Evolutionary conservation across 306 rosid species (phyloP).

Genomic region (Calophaca sinica): DNA sequence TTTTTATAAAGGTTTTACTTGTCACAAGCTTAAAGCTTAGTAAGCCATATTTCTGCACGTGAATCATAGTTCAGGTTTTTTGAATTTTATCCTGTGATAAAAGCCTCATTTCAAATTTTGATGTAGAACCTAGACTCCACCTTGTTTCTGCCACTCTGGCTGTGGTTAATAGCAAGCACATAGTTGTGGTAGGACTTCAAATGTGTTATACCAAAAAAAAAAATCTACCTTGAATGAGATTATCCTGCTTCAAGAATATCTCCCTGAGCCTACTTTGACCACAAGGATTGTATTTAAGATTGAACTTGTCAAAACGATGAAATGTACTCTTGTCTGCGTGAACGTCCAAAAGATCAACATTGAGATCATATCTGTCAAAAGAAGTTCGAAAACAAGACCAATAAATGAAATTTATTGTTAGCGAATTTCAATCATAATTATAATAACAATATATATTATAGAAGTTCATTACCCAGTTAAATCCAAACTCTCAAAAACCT

Average conservation of each 20-base stretch:
- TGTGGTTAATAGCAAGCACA: constrained; percentile 18
- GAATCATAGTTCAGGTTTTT: not conserved
- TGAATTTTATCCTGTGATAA: not conserved
- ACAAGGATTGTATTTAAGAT: constrained; percentile 98
- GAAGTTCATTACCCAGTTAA: constrained; percentile 75
- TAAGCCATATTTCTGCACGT: not conserved
- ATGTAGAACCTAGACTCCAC: constrained; percentile 8
- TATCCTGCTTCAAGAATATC: constrained; percentile 96
- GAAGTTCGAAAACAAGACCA: constrained; percentile 42
- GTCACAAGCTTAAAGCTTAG: no score
- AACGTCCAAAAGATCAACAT: constrained; percentile 99
- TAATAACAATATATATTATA: constrained; percentile 28
- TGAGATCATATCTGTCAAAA: constrained; percentile 87
- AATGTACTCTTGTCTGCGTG: constrained; percentile 99
- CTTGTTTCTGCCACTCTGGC: constrained; percentile 20
- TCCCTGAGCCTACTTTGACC: constrained; percentile 99
- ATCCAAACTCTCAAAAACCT: constrained; percentile 98
- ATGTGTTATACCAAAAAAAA: constrained; percentile 15
- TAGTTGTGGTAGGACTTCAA: constrained; percentile 11
- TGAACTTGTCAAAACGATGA: constrained; percentile 99
- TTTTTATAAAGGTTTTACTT: no score
- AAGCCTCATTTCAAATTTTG: constrained; percentile 1
- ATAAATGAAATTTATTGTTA: constrained; percentile 31
- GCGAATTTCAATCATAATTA: constrained; percentile 28
- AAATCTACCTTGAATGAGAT: constrained; percentile 91